Percentiles rank a stretch among this genome's conserved stretches.
phyloP scores from a whole-genome alignment of 1,284 basidiomycete species.

The Coniferiporia weirii region DNA sequence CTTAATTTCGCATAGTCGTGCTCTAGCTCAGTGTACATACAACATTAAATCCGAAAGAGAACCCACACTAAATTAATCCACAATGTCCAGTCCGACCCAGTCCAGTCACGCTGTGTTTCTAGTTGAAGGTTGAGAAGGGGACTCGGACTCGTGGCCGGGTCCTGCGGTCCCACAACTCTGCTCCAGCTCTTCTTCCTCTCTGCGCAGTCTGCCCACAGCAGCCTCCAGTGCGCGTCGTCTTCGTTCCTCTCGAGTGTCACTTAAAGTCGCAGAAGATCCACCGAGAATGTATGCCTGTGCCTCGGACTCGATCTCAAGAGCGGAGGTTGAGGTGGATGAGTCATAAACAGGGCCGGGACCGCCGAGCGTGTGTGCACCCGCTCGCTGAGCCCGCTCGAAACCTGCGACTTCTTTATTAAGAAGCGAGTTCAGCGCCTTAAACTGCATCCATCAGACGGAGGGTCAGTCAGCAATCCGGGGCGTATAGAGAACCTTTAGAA shows the following conservation, averaged over 20 bases:
- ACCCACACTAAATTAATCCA: no score
- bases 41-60: no score
- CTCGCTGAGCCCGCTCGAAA: slow-evolving; percentile 49
- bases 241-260: slow-evolving; percentile 51
- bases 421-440: slow-evolving; percentile 71
- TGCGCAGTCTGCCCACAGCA: slow-evolving; percentile 49
- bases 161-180: slow-evolving; percentile 57
- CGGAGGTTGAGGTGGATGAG: slow-evolving; percentile 32
- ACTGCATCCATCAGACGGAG: slow-evolving; percentile 33
- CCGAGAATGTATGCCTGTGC: slow-evolving; percentile 44
- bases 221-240: slow-evolving; percentile 51
- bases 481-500: background rate
- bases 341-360: slow-evolving; percentile 41
- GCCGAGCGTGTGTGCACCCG: slow-evolving; percentile 51
- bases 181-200: slow-evolving; percentile 69
- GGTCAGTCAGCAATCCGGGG: background rate
- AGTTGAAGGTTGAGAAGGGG: background rate
- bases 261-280: slow-evolving; percentile 26
- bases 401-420: slow-evolving; percentile 68
- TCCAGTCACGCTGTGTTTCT: background rate
- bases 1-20: no score
- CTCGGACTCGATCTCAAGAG: slow-evolving; percentile 46
- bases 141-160: background rate
- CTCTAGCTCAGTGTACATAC: no score
- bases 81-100: no score